Evolutionary conservation across 176 grass and related monocot genomes (phyloP).

Genomic region (Poa pratensis): DNA sequence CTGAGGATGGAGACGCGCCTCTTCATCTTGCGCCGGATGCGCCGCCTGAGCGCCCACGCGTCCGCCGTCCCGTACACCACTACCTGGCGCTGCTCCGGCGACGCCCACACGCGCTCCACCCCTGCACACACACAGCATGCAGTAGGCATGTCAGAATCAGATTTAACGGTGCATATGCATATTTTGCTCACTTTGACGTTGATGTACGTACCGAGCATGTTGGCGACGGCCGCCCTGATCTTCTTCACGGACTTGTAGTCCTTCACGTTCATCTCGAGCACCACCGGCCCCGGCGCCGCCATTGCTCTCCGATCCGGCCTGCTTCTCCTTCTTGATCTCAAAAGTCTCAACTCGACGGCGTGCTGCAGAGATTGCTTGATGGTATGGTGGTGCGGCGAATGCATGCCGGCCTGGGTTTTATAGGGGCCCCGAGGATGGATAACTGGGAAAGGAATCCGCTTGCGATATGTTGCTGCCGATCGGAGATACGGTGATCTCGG

Average conservation of each 20-base stretch:
- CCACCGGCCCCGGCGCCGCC: neutral
- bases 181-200: too few relatives aligned
- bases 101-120: conserved; percentile 20
- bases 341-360: neutral
- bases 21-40: neutral
- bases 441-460: too few relatives aligned
- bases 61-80: neutral
- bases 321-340: neutral
- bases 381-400: too few relatives aligned
- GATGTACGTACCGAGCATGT: neutral
- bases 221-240: neutral
- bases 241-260: neutral
- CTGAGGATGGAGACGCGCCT: conserved; percentile 20
- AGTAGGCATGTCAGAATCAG: neutral
- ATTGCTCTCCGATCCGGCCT: neutral
- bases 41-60: neutral
- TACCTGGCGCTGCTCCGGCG: conserved; percentile 20
- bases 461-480: too few relatives aligned
- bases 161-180: neutral
- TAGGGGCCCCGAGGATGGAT: too few relatives aligned
- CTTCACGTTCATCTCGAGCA: neutral
- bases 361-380: neutral
- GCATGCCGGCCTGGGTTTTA: too few relatives aligned
- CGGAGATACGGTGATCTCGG: too few relatives aligned
- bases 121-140: conserved; percentile 7